Conservation (phyloP, 305 asterid species). For the Solanum chacoense region DNA sequence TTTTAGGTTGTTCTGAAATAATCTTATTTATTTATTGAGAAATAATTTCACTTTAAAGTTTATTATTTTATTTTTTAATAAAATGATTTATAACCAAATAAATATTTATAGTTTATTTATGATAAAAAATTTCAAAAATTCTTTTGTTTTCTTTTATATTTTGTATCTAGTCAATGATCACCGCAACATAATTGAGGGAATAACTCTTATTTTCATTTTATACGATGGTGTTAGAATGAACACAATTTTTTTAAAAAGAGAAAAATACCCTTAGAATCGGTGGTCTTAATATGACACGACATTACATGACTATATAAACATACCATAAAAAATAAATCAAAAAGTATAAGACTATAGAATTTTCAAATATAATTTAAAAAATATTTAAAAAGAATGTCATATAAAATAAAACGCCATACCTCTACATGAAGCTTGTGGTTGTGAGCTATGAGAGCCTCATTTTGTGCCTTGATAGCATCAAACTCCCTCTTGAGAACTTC, state of each 20-base stretch:
- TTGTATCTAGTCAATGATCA: too few relatives aligned
- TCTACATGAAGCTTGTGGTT: conserved; percentile 35
- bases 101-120: neutral
- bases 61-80: neutral
- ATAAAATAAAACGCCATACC: conserved; percentile 7
- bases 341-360: neutral
- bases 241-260: neutral
- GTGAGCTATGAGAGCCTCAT: conserved; percentile 35
- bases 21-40: neutral
- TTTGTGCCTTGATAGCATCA: conserved; percentile 36
- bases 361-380: neutral
- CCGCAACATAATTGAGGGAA: neutral
- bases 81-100: neutral
- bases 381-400: neutral
- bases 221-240: neutral
- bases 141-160: neutral
- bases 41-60: neutral
- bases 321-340: neutral
- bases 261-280: neutral
- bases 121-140: neutral
- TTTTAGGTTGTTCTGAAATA: neutral
- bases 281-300: neutral
- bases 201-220: neutral
- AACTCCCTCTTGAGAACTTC: conserved; percentile 30
- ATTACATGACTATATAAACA: neutral